Conservation (phyloP, 306 rosid genomes). For the Cyclanthera cordifolia region DNA sequence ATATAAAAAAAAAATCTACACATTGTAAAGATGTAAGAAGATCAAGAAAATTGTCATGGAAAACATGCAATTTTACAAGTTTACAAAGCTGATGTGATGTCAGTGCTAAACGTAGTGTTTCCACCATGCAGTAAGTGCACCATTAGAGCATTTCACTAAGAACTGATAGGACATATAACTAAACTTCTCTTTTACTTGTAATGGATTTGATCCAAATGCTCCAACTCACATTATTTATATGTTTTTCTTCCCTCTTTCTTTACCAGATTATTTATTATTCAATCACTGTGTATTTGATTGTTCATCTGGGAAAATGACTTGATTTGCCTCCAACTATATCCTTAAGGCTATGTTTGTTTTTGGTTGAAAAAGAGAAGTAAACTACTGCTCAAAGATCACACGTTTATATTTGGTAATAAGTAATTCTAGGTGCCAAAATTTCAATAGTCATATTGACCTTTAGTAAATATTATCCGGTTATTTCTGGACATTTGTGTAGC, state of each 20-base stretch:
- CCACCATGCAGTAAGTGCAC: conserved; percentile 10
- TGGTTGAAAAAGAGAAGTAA: too few relatives aligned
- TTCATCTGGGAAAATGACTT: not conserved
- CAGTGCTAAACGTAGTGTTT: not conserved
- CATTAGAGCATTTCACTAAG: not conserved
- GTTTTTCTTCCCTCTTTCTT: conserved; percentile 6
- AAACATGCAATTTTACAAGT: not conserved
- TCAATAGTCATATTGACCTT: not conserved
- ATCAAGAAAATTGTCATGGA: not conserved
- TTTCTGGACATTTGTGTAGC: not conserved
- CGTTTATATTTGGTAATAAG: too few relatives aligned
- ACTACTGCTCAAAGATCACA: too few relatives aligned
- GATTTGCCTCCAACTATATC: not conserved
- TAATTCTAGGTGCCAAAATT: not conserved
- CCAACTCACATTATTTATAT: too few relatives aligned
- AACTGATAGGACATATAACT: not conserved
- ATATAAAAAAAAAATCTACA: too few relatives aligned
- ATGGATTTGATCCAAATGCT: conserved; percentile 23
- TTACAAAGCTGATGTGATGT: not conserved
- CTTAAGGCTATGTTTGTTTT: too few relatives aligned
- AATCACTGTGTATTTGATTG: conserved; percentile 1
- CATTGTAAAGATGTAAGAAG: too few relatives aligned
- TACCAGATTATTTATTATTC: conserved; percentile 3
- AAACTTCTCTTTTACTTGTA: not conserved
- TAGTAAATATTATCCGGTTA: not conserved